Evolutionary conservation across 2,329 filamentous ascomycete genomes (phyloP), one percentile per base, ranked within the genome.

Genomic region (Dactylonectria estremocensis): DNA sequence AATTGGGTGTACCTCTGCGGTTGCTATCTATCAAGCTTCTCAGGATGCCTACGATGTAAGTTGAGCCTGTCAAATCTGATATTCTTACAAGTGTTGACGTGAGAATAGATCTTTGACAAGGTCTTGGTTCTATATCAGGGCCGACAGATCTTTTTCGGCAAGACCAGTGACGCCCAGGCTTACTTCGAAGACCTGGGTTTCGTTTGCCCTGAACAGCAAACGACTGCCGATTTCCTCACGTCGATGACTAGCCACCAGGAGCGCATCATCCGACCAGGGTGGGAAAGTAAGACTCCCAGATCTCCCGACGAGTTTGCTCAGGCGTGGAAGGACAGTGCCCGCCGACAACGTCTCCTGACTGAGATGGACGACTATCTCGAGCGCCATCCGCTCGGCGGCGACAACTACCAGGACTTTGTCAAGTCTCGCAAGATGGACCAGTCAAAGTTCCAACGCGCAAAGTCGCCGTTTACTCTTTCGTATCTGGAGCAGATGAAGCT

Each of bases 81-180:
- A 9, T 14, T 11, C 33, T 8, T 14, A 11, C 8, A 10, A 50
- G 31, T n/a, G 10, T 28, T 60, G 28, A 60, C 3, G 3, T 24
- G 8, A 16, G 13, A 8, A 4, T 18, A 90, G 86, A 70, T 89
- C 1, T 92, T 93, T 69, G 90, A 93, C 80, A 92, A 92, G 77
- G 91, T 89, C 0, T 80, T 91, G 3, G 82, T 93, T 1, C 84
- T 93, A 2, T 91, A 92, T 74, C 88, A 92, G 70, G 91, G 91
- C 6, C 87, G 88, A 64, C 90, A 91, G 73, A 89, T 92, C 64
- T 93, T 72, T 56, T 75, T 74, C 50, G 74, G 74, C 9, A 64
- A 61, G 57, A 72, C 70, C 2, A 37, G 65, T 4, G 52, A 71
- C 14, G 74, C 74, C 18, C 74, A 71, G 37, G 75, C 81, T 7